Base-by-base conservation (phyloP, 352 stramenopile species). In the Globisporangium abappressorium region DNA sequence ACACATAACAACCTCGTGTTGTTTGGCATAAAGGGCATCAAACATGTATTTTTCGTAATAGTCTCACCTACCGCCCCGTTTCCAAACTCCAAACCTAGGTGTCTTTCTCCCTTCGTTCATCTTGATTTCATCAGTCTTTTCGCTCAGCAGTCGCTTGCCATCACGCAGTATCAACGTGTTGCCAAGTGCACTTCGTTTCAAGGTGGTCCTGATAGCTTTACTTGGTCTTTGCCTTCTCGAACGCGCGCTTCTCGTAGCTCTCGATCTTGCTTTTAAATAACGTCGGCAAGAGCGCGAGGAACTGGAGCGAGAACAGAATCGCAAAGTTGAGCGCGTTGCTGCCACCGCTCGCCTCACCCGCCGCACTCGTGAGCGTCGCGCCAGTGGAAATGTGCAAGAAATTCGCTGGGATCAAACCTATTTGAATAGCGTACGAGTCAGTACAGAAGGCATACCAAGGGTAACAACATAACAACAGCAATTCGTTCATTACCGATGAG, bases 191-290 rank as follows among this genome's bases (percentile, higher is more conserved):
- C 24, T 30, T 33, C 34, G 2, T n/a, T 47, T 30, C 34, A 22
- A 20, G 28, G 14, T 43, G 36, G 11, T 43, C 36, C 36, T 43
- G 36, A 12, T 43, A 43, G 36, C 9, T 15, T 71, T 47, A 68
- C 41, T 71, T 78, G 55, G 49, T 72, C 72, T 90, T 88, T 36
- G 62, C 66, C 68, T 91, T 90, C 33, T 90, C 84, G 63, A 94
- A 94, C 22, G 82, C 74, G 11, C 84, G 60, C 73, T 92, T 81
- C 80, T 94, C 85, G 66, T 91, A 94, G 55, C 82, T 90, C 59
- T 91, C 84, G 30, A 95, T 87, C 73, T 93, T 94, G 75, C 84
- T 78, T 80, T 95, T 95, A 71, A 95, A 92, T 6, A 95, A 67
- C 36, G 86, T 95, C 46, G 87, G 87, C 54, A 95, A 68, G 38